These are phyloP conservation scores for Gillenia trifoliata DNA, from an alignment of 306 rosid species.

Conservation along the genomic window DNA sequence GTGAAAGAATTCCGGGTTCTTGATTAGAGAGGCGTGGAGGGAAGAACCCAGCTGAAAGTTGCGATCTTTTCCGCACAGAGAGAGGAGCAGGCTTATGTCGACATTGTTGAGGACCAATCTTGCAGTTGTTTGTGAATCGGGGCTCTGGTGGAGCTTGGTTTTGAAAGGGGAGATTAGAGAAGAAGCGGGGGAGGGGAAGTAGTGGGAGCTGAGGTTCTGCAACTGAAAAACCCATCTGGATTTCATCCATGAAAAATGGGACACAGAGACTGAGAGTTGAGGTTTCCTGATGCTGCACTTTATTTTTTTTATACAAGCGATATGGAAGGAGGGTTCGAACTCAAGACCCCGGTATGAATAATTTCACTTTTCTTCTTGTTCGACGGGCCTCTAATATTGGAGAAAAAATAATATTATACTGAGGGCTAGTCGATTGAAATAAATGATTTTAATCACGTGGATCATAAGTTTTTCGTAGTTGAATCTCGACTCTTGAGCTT, in stretches of 20 bases:
- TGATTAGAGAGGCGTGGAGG: constrained; percentile 67
- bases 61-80: constrained; percentile 51
- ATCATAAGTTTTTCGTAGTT: too few species aligned
- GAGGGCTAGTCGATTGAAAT: too few species aligned
- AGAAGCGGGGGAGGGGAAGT: constrained; percentile 35
- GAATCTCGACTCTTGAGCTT: too few species aligned
- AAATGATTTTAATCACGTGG: too few species aligned
- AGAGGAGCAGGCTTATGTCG: constrained; percentile 43
- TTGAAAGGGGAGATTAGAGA: constrained; percentile 34
- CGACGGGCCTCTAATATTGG: too few species aligned
- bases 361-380: too few species aligned
- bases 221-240: constrained; percentile 49
- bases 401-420: too few species aligned
- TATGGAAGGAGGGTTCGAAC: too few species aligned
- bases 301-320: too few species aligned
- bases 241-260: constrained; percentile 66
- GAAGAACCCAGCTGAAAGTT: constrained; percentile 60
- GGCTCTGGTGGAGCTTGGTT: constrained; percentile 23
- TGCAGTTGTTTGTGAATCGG: constrained; percentile 31
- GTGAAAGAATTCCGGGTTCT: constrained; percentile 27
- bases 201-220: constrained; percentile 26
- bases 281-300: too few species aligned
- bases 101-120: constrained; percentile 41
- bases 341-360: too few species aligned
- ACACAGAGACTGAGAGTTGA: neutral